Evolutionary conservation across 352 stramenopile species (phyloP).

Genomic region (Phytophthora agathidicida): DNA sequence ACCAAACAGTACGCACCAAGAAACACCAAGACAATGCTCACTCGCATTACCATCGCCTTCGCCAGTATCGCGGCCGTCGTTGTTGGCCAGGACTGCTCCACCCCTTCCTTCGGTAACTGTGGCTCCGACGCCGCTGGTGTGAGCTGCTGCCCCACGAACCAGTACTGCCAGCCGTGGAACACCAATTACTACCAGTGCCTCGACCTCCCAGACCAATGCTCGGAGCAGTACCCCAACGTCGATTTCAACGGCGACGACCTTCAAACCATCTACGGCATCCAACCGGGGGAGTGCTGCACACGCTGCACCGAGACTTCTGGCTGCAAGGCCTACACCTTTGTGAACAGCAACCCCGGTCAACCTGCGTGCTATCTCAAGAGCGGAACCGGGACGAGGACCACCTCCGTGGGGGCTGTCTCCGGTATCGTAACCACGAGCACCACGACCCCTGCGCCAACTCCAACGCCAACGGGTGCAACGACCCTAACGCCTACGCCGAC

Average conservation of each 20-base stretch:
- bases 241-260: slow-evolving; percentile 44
- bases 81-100: slow-evolving; percentile 7
- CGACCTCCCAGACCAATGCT: slow-evolving; percentile 17
- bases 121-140: slow-evolving; percentile 16
- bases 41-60: slow-evolving; percentile 22
- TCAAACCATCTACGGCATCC: slow-evolving; percentile 32
- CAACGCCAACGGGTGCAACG: background rate
- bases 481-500: slow-evolving; percentile 18
- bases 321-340: slow-evolving; percentile 47
- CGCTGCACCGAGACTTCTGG: slow-evolving; percentile 27
- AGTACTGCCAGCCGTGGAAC: slow-evolving; percentile 68
- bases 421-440: slow-evolving; percentile 28
- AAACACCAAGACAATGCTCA: slow-evolving; percentile 29
- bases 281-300: slow-evolving; percentile 40
- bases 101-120: slow-evolving; percentile 11
- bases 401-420: slow-evolving; percentile 34
- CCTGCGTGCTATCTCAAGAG: slow-evolving; percentile 46
- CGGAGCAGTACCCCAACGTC: slow-evolving; percentile 33
- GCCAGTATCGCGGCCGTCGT: slow-evolving; percentile 3
- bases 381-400: slow-evolving; percentile 2
- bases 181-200: slow-evolving; percentile 47
- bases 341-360: slow-evolving; percentile 39
- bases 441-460: slow-evolving; percentile 4
- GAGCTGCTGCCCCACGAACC: slow-evolving; percentile 20
- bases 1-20: no score